phyloP scores from a whole-genome alignment of 2,329 filamentous ascomycete genomes.

The Aspergillus hortae region DNA sequence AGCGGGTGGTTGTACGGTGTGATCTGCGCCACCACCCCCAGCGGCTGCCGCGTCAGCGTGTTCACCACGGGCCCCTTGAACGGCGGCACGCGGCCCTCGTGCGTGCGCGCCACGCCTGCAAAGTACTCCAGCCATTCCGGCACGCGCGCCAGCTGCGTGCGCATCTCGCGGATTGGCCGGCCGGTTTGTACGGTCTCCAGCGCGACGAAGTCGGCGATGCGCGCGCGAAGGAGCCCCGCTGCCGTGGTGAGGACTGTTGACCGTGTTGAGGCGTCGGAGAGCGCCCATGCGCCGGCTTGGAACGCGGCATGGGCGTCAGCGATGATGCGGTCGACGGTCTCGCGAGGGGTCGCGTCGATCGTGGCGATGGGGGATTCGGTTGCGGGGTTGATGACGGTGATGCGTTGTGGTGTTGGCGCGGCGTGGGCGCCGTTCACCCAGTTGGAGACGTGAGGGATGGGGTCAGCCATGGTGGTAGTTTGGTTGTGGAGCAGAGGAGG shows the following conservation, averaged over 20 bases:
- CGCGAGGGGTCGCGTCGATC: constrained; percentile 55
- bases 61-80: constrained; percentile 47
- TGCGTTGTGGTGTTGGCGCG: constrained; percentile 7
- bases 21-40: constrained; percentile 39
- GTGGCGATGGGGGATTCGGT: constrained; percentile 27
- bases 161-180: constrained; percentile 66
- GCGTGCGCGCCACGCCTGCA: constrained; percentile 62
- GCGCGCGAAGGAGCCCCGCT: constrained; percentile 51
- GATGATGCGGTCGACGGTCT: constrained; percentile 52
- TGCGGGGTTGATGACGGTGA: constrained; percentile 30
- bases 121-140: constrained; percentile 67
- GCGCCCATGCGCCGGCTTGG: constrained; percentile 55
- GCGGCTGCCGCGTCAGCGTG: constrained; percentile 33
- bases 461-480: background rate
- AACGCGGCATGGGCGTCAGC: constrained; percentile 34
- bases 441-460: constrained; percentile 24
- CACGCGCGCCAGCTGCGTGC: constrained; percentile 60
- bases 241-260: constrained; percentile 62
- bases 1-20: constrained; percentile 40
- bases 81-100: constrained; percentile 64
- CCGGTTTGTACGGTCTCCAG: constrained; percentile 68
- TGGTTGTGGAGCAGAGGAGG: background rate
- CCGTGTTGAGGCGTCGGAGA: constrained; percentile 53
- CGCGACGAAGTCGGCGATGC: constrained; percentile 55
- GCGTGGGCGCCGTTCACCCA: constrained; percentile 28